These are phyloP conservation scores for Trichosporon faecale DNA, from an alignment of 1,284 basidiomycete species.

Conservation along the genomic window DNA sequence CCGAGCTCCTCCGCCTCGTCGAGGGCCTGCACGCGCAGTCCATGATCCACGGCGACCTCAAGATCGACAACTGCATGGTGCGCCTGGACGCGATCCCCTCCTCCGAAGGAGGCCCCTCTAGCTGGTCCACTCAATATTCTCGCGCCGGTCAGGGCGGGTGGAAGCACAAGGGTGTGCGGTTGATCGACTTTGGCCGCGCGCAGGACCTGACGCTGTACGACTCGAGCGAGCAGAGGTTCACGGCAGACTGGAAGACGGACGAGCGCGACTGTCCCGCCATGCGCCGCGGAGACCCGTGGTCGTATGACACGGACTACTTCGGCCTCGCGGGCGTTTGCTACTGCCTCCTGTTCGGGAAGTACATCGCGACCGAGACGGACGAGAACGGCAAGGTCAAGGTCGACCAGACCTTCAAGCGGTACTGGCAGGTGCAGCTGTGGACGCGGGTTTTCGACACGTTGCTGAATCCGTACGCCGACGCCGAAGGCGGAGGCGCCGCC, in stretches of 20 bases:
- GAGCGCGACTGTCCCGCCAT: constrained; percentile 88
- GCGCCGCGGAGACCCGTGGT: constrained; percentile 78
- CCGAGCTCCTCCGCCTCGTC: constrained; percentile 80
- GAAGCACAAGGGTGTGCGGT: constrained; percentile 78
- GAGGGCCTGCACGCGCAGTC: constrained; percentile 76
- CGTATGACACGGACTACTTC: constrained; percentile 91
- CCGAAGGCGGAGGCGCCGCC: constrained; percentile 27
- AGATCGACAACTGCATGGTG: constrained; percentile 97
- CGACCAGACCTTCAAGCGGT: constrained; percentile 77
- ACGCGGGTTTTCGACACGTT: constrained; percentile 75
- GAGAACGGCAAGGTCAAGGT: constrained; percentile 59
- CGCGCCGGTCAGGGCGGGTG: constrained; percentile 76
- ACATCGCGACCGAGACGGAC: constrained; percentile 65
- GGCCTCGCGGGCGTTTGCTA: constrained; percentile 89
- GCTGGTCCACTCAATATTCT: constrained; percentile 73
- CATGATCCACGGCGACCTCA: constrained; percentile 96
- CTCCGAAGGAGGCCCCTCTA: constrained; percentile 58
- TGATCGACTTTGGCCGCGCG: constrained; percentile 95
- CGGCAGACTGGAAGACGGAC: constrained; percentile 84
- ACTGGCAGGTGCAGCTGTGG: constrained; percentile 93
- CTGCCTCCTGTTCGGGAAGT: constrained; percentile 94
- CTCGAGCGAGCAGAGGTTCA: constrained; percentile 65
- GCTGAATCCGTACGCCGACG: constrained; percentile 67
- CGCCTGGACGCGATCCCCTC: constrained; percentile 74
- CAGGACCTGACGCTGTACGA: constrained; percentile 83